Evolutionary conservation across 2,329 filamentous ascomycete genomes (phyloP).

Genomic region (Beauveria varroae): DNA sequence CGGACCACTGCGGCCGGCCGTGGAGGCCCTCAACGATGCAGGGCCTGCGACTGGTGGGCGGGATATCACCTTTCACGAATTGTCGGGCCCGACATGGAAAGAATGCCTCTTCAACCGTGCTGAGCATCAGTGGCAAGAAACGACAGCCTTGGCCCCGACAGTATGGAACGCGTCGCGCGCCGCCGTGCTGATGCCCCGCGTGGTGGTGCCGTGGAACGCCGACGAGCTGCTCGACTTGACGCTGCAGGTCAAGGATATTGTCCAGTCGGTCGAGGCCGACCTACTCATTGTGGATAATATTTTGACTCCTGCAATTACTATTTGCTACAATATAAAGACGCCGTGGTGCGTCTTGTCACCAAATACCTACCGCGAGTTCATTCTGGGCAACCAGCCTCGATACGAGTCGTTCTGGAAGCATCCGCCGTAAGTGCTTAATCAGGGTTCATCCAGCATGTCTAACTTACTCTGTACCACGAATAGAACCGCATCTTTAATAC

Average conservation of each 20-base stretch:
- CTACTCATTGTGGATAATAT: conserved; percentile 12
- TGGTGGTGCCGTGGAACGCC: conserved; percentile 6
- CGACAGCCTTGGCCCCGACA: not conserved
- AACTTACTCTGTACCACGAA: too few species aligned
- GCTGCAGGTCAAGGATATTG: not conserved
- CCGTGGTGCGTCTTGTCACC: conserved; percentile 12
- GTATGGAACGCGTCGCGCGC: not conserved
- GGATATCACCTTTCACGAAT: conserved; percentile 5
- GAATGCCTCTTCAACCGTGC: conserved; percentile 9
- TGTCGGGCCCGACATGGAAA: not conserved
- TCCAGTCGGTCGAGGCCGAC: conserved; percentile 5
- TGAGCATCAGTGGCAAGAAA: not conserved
- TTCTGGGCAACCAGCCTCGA: conserved; percentile 1
- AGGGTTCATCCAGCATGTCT: not conserved
- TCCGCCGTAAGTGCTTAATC: not conserved
- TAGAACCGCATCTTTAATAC: not conserved
- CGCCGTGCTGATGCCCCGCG: conserved; percentile 3
- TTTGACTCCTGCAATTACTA: conserved; percentile 10
- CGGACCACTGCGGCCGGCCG: not conserved
- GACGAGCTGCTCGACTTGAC: conserved; percentile 7
- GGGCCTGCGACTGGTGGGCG: not conserved
- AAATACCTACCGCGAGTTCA: conserved; percentile 12
- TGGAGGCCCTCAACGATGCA: not conserved
- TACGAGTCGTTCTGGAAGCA: conserved; percentile 8
- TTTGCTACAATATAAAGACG: not conserved